These are phyloP conservation scores for Cystofilobasidium capitatum DNA, from an alignment of 768 basidiomycete genomes.

Conservation along the genomic window DNA sequence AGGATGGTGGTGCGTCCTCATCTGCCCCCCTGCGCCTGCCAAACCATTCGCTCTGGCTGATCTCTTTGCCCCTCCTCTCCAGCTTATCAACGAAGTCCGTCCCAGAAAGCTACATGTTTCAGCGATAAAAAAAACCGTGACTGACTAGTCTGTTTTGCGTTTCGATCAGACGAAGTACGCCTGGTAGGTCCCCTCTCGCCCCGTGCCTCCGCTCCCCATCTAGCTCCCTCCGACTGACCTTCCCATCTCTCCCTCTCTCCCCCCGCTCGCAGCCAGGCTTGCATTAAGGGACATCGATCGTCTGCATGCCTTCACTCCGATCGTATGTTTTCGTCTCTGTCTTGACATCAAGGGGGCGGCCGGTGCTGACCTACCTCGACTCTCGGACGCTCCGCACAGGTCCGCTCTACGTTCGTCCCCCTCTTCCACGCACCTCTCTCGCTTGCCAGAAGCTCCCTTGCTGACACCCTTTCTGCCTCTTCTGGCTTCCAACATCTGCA, in stretches of 20 bases:
- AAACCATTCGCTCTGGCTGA: neutral
- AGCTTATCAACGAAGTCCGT: conserved; percentile 24
- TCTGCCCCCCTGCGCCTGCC: neutral
- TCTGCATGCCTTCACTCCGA: conserved; percentile 23
- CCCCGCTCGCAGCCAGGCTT: conserved; percentile 17
- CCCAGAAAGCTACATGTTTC: neutral
- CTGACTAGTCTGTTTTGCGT: neutral
- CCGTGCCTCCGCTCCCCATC: neutral
- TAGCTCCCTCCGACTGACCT: neutral
- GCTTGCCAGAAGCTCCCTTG: neutral
- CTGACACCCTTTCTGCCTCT: neutral
- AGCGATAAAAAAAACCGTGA: neutral
- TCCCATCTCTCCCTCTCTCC: neutral
- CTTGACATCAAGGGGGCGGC: conserved; percentile 15
- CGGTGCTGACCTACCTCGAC: neutral
- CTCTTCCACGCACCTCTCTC: neutral
- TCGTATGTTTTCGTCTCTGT: neutral
- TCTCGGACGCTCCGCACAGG: neutral
- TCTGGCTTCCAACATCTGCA: neutral
- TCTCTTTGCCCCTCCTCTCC: neutral
- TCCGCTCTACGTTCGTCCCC: neutral
- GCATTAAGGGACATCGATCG: conserved; percentile 26
- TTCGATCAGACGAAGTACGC: conserved; percentile 11
- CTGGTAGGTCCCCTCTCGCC: neutral
- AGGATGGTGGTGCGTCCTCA: neutral